Base-by-base conservation (phyloP, 116 monocot species). In the Trichopus zeylanicus region DNA sequence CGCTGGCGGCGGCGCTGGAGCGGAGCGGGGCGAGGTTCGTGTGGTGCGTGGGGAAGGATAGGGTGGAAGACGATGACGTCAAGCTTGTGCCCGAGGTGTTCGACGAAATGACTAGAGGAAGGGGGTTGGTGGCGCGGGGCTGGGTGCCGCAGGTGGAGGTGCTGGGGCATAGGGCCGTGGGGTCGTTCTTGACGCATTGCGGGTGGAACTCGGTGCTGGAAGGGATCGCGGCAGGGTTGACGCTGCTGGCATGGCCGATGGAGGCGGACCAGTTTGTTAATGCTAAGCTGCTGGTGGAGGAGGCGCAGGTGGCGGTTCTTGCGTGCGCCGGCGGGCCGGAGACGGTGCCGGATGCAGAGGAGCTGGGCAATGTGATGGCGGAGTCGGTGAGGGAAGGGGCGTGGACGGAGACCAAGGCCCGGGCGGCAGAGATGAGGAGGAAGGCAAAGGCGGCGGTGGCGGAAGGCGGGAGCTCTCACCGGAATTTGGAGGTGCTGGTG, bases 101-200 rank as follows among this genome's bases (percentile, higher is more conserved):
- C 19, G 57, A 57, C 19, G 57, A 57, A 32, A 26, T 31, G 20
- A 21, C 22, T 1, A 19, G 28, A 16, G 57, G 57, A 20, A 57
- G 33, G 19, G 57, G 33, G 27, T 9, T 57, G 30, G 57, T 57
- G 32, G 12, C 33, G 0, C 26, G 31, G 5, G 31, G 57, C 9
- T 57, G 57, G 57, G 57, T 6, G 33, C 57, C 31, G 12, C 57
- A 57, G 57, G 57, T 57, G 57, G 57, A 31, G 31, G 33, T 57
- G 2, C 57, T 57, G 15, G n/a, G 29, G 28, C 30, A 57, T 32
- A 2, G n/a, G 32, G 57, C 57, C 18, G 31, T 32, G 29, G 31
- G 31, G 6, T 30, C 57, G 18, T 57, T 57, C 57, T 9, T 57
- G 29, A 57, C 31, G 2, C 57, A 57, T 13, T 57, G 57, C 31